Base-by-base conservation (phyloP, 2,329 filamentous ascomycete species). In the Chaetomium globosum region DNA sequence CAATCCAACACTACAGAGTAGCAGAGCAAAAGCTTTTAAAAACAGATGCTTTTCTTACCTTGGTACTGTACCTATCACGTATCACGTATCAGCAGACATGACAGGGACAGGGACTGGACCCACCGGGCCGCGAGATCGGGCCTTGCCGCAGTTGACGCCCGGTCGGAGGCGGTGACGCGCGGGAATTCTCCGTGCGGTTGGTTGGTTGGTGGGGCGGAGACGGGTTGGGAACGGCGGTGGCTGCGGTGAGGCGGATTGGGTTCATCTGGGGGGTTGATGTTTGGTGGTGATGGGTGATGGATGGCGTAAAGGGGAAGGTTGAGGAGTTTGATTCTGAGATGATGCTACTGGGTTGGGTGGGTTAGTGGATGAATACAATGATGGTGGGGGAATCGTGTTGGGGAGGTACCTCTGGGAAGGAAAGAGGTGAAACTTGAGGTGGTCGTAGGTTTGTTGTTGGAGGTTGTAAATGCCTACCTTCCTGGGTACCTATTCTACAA, bases 81-180 rank as follows among this genome's bases (percentile, higher is more conserved):
- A 36, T 12, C 49, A 52, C 49, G 23, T 28, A 26, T 6, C 49
- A 26, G 10, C 9, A 23, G 5, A 4, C 12, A 13, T 26, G 26
- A 26, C 2, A 26, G 4, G 26, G 26, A 26, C 26, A 26, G 26
- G 26, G 26, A 26, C 26, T 26, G 31, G 51, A 16, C 21, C 51
- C 46, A 52, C 30, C n/a, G 21, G 30, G 19, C 28, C n/a, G 19
- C 46, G 46, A 48, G n/a, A 48, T 36, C 23, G 21, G 54, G 54
- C 54, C 54, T 36, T 57, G 13, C 54, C 54, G 54, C 54, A 43
- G 54, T 57, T 28, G 36, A 46, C 33, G 36, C 54, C 54, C 54
- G 23, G 21, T n/a, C 21, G n/a, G 33, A 16, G 31, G 21, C 36
- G 23, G 33, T 48, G 46, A 48, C 43, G n/a, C 13, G 39, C 2